Percentiles rank a stretch among this genome's conserved stretches.
These are phyloP conservation scores for Aureobasidium sp. DNA, from an alignment of 2,329 filamentous ascomycete genomes.

Conservation along the genomic window DNA sequence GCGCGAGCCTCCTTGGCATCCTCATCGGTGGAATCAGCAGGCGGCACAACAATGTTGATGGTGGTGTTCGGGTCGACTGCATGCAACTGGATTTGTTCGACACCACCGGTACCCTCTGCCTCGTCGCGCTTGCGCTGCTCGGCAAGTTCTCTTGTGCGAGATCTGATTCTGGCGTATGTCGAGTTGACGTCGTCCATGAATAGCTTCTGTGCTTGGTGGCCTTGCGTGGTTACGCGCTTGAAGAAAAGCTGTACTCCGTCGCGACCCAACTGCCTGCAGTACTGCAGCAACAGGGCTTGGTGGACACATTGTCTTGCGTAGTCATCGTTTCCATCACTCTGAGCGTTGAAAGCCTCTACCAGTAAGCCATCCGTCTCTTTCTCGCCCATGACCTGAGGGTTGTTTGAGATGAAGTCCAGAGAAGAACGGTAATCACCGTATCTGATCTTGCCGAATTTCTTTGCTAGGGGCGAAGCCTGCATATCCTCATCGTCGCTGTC, in stretches of 20 bases:
- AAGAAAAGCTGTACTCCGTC: constrained; percentile 92
- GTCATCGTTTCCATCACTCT: constrained; percentile 57
- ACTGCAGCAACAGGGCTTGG: constrained; percentile 85
- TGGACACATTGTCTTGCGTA: constrained; percentile 70
- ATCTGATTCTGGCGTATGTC: constrained; percentile 75
- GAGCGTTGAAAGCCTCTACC: constrained; percentile 82
- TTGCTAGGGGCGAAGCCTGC: constrained; percentile 68
- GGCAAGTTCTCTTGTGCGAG: constrained; percentile 63
- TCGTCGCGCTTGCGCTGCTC: constrained; percentile 43
- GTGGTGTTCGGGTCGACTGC: constrained; percentile 89
- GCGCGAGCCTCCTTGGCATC: constrained; percentile 55
- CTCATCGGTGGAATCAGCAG: constrained; percentile 55
- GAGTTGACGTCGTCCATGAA: constrained; percentile 89
- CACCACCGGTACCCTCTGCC: constrained; percentile 49
- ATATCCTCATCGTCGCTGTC: constrained; percentile 63
- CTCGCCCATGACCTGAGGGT: constrained; percentile 73
- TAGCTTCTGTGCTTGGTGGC: constrained; percentile 81
- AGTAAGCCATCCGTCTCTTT: constrained; percentile 84
- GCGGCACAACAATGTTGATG: constrained; percentile 78
- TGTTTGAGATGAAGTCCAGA: constrained; percentile 65
- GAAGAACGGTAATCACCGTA: constrained; percentile 63
- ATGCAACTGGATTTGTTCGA: constrained; percentile 96
- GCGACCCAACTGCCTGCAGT: constrained; percentile 80
- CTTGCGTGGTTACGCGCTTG: constrained; percentile 82
- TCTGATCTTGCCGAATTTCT: constrained; percentile 71